Base-by-base conservation (phyloP, 2,329 filamentous ascomycete species). In the Pseudogymnoascus sp. region DNA sequence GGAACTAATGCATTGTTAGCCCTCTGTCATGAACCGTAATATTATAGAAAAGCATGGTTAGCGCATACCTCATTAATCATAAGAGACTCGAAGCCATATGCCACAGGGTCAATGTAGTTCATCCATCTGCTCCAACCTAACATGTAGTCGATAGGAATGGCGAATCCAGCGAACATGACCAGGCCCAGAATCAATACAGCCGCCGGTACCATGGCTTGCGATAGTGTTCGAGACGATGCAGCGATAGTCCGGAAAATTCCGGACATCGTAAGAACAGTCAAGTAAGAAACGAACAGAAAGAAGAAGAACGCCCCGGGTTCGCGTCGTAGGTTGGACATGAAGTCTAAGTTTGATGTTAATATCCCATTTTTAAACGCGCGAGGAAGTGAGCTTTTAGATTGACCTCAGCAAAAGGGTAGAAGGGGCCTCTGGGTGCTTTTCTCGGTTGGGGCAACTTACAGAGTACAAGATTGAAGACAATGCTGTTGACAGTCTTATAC, bases 171-270 rank as follows among this genome's bases (percentile, higher is more conserved):
- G 62, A 69, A 73, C 23, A 72, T 70, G 14, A 70, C 63, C 23
- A 72, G 64, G 7, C 60, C 68, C 1, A 73, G 63, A 7, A 72
- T 69, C 66, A 87, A 74, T 9, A 87, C 66, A 5, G 84, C 82
- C 37, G 84, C 80, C 1, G 83, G 84, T 0, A 84, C 83, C 76
- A 87, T 81, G 68, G 84, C 84, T 69, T 87, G 83, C 14, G 85
- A 85, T n/a, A 88, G 77, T 0, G 89, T 89, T 63, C 89, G 82
- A 4, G 91, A 92, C 1, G 87, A 78, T 0, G 89, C 88, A 18
- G 83, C 91, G 66, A 96, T 90, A 7, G 86, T 88, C 63, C 91
- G 85, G 83, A 95, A 96, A 66, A 93, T 82, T 87, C 92, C 93
- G 89, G 59, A 61, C 90, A 93, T 93, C 68, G 83, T 82, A 6